These are phyloP conservation scores for Aspergillus felis DNA, from an alignment of 2,329 filamentous ascomycete genomes.

Conservation along the genomic window DNA sequence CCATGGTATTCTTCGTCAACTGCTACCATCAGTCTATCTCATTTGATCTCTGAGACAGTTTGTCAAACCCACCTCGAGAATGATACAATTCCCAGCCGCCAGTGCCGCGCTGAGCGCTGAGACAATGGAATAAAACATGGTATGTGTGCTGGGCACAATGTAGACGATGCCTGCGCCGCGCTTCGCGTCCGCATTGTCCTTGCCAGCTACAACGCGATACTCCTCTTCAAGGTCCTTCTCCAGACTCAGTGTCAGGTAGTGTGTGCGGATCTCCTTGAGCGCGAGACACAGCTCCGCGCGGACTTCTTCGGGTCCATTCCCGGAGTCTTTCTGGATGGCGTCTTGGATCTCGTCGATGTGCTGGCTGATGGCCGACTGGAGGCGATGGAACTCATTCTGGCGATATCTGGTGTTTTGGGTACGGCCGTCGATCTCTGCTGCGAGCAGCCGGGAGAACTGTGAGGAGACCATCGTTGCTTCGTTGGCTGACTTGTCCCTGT, in stretches of 20 bases:
- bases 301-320: slow-evolving; percentile 30
- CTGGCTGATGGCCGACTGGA: slow-evolving; percentile 32
- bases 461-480: slow-evolving; percentile 8
- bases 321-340: slow-evolving; percentile 30
- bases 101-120: slow-evolving; percentile 46
- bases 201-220: slow-evolving; percentile 20
- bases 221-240: slow-evolving; percentile 18
- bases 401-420: slow-evolving; percentile 36
- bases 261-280: slow-evolving; percentile 23
- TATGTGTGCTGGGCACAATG: slow-evolving; percentile 48
- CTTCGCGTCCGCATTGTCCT: slow-evolving; percentile 12
- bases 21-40: slow-evolving; percentile 4
- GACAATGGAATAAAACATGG: slow-evolving; percentile 46
- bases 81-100: slow-evolving; percentile 50
- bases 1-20: slow-evolving; percentile 23
- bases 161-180: slow-evolving; percentile 34
- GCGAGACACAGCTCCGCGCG: slow-evolving; percentile 23
- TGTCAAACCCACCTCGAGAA: slow-evolving; percentile 42
- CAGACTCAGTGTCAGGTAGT: slow-evolving; percentile 19
- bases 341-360: slow-evolving; percentile 26
- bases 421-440: slow-evolving; percentile 38
- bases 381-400: slow-evolving; percentile 36
- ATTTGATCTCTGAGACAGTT: not conserved
- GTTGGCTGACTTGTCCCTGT: not conserved
- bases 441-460: slow-evolving; percentile 25